Evolutionary conservation across 1,139 yeast genomes (phyloP).

Genomic region (Zygotorulaspora mrakii): DNA sequence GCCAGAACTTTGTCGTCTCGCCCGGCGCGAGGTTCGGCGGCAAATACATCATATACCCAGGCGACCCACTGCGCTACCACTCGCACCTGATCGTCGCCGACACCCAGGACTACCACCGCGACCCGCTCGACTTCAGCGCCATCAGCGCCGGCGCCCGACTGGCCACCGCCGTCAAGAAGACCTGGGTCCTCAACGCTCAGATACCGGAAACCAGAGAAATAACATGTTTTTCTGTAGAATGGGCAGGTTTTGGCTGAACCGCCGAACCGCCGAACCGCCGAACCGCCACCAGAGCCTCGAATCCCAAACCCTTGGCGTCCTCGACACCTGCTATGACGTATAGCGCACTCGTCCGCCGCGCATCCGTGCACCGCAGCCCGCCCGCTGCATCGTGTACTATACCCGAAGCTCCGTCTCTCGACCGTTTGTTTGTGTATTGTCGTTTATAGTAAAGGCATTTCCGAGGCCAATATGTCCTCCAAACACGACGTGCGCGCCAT

Average conservation of each 20-base stretch:
- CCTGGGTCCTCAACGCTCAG: slow-evolving; percentile 72
- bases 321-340: no score
- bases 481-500: no score
- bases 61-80: slow-evolving; percentile 88
- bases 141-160: slow-evolving; percentile 80
- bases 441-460: no score
- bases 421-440: no score
- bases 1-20: slow-evolving; percentile 51
- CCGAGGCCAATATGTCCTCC: no score
- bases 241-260: slow-evolving; percentile 78
- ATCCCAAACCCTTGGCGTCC: no score
- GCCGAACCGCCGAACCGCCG: no score
- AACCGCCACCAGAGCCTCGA: no score
- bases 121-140: slow-evolving; percentile 51
- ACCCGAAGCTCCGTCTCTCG: no score
- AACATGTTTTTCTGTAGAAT: slow-evolving; percentile 57
- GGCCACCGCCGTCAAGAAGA: slow-evolving; percentile 89
- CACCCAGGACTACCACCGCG: slow-evolving; percentile 43
- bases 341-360: no score
- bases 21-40: slow-evolving; percentile 95
- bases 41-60: slow-evolving; percentile 84
- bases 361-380: no score
- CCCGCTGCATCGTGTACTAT: no score
- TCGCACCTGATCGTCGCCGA: slow-evolving; percentile 76
- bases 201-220: slow-evolving; percentile 26